Percentiles rank a stretch among this genome's conserved stretches.
phyloP scores from a whole-genome alignment of 306 rosid species.

The Dalbergia cochinchinensis region DNA sequence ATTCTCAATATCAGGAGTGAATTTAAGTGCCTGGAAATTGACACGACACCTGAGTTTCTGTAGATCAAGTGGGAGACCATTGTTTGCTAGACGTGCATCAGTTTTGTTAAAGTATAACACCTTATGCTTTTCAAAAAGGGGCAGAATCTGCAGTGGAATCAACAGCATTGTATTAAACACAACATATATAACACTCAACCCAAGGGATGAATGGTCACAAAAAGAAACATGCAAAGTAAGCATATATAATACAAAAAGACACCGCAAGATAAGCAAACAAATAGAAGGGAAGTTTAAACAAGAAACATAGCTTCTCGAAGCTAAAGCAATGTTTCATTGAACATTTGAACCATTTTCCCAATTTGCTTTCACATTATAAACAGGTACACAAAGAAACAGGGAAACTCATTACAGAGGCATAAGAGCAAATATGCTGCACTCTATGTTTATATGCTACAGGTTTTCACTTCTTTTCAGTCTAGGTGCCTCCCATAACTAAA shows the following conservation, averaged over 20 bases:
- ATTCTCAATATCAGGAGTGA: conserved; percentile 89
- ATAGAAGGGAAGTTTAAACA: not conserved
- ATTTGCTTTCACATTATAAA: not conserved
- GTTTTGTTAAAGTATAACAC: conserved; percentile 94
- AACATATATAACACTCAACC: conserved; percentile 1
- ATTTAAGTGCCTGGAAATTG: conserved; percentile 89
- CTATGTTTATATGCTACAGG: conserved; percentile 18
- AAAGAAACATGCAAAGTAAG: not conserved
- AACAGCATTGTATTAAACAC: conserved; percentile 46
- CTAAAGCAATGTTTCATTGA: conserved; percentile 1
- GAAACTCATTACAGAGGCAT: not conserved
- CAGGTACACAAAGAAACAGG: not conserved
- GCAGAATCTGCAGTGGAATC: conserved; percentile 78
- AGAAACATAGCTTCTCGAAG: conserved; percentile 4
- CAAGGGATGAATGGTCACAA: not conserved
- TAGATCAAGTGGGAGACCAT: conserved; percentile 75
- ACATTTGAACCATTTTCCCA: not conserved
- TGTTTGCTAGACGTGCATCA: conserved; percentile 93
- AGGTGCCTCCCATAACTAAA: not conserved
- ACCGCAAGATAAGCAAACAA: not conserved
- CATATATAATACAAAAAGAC: not conserved
- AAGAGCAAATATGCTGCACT: not conserved
- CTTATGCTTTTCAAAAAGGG: conserved; percentile 74
- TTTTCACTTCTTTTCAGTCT: not conserved
- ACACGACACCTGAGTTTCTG: conserved; percentile 94